phyloP scores from a whole-genome alignment of 176 grass and related monocot species.

The Saccharum officinarum region DNA sequence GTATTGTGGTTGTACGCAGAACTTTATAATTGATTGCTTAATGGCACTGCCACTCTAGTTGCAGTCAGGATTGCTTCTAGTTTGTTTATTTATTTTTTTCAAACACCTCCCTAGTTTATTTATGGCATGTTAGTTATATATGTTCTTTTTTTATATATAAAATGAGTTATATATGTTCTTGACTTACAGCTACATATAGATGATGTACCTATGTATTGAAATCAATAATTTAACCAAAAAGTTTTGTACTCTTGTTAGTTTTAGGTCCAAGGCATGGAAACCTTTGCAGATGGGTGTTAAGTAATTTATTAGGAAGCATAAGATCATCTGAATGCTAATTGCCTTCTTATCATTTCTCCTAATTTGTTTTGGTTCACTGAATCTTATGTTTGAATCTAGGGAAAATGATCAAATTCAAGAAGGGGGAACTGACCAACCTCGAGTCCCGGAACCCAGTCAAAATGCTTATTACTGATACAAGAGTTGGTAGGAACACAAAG shows the following conservation, averaged over 20 bases:
- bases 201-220: neutral
- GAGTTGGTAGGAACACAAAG: constrained; percentile 89
- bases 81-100: neutral
- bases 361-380: neutral
- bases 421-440: constrained; percentile 58
- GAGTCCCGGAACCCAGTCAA: constrained; percentile 58
- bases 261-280: neutral
- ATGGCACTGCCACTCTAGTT: neutral
- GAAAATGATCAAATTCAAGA: constrained; percentile 92
- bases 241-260: neutral
- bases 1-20: neutral
- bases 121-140: neutral
- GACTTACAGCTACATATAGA: neutral
- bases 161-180: neutral
- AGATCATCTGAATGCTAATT: neutral
- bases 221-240: neutral
- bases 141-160: neutral
- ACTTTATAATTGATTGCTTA: neutral
- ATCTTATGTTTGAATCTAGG: constrained; percentile 44
- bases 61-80: neutral
- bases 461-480: constrained; percentile 95
- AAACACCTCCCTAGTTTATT: neutral
- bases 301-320: neutral
- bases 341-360: neutral
- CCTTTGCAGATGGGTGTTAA: neutral